Evolutionary conservation across 2,329 filamentous ascomycete genomes (phyloP).

Genomic region (Hymenotorrendiella dingleyae): DNA sequence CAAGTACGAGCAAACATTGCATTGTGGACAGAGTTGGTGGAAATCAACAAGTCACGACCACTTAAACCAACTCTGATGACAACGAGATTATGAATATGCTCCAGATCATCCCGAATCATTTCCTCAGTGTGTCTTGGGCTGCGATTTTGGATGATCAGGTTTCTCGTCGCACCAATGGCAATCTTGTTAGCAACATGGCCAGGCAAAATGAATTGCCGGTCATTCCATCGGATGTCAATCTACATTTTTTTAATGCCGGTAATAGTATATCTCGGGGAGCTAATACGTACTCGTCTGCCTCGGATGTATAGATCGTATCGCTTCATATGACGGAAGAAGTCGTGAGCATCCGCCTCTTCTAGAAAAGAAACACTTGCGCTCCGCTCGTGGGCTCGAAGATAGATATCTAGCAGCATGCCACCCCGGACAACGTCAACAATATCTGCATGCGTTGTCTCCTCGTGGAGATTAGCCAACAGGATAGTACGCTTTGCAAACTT

Average conservation of each 20-base stretch:
- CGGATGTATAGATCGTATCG: conserved; percentile 63
- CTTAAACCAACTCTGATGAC: conserved; percentile 60
- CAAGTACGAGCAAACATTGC: conserved; percentile 71
- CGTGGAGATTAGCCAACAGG: conserved; percentile 55
- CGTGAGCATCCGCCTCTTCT: conserved; percentile 52
- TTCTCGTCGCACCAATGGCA: conserved; percentile 61
- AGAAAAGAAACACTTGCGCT: conserved; percentile 66
- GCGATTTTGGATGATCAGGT: conserved; percentile 61
- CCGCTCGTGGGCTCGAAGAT: conserved; percentile 52
- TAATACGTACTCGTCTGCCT: conserved; percentile 54
- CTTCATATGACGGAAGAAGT: conserved; percentile 60
- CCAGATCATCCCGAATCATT: conserved; percentile 64
- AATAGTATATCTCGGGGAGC: neutral
- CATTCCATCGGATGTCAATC: conserved; percentile 64
- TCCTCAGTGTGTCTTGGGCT: conserved; percentile 54
- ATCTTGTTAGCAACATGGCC: conserved; percentile 61
- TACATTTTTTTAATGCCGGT: conserved; percentile 30
- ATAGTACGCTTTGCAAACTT: conserved; percentile 48
- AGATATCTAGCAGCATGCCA: conserved; percentile 64
- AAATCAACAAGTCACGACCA: conserved; percentile 57
- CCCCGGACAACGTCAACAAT: conserved; percentile 61
- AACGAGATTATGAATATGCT: conserved; percentile 75
- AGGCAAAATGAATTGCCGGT: conserved; percentile 62
- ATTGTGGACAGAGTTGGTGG: conserved; percentile 71
- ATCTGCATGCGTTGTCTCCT: conserved; percentile 58